phyloP scores from a whole-genome alignment of 2,329 filamentous ascomycete species.

The Diaporthe citri region DNA sequence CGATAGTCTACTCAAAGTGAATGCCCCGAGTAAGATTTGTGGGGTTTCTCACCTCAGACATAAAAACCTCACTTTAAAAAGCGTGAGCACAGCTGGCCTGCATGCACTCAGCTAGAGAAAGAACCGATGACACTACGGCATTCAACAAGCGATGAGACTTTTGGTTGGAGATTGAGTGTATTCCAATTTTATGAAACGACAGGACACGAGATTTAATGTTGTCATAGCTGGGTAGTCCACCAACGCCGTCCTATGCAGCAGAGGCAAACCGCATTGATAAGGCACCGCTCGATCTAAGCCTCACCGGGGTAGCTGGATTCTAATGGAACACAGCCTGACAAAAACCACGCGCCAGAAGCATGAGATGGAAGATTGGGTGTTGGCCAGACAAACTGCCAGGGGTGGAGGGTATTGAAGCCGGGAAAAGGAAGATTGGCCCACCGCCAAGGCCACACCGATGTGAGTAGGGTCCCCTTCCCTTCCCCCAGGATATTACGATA shows the following conservation, averaged over 20 bases:
- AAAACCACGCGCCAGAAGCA: slow-evolving; percentile 21
- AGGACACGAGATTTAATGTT: neutral
- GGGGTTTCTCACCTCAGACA: neutral
- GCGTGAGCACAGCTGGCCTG: neutral
- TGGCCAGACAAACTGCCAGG: neutral
- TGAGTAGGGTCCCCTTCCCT: neutral
- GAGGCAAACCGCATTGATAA: neutral
- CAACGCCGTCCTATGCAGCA: slow-evolving; percentile 25
- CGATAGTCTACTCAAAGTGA: neutral
- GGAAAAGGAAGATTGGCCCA: neutral
- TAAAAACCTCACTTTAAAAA: neutral
- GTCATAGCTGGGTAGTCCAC: slow-evolving; percentile 13
- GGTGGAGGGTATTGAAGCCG: slow-evolving; percentile 18
- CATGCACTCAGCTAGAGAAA: neutral
- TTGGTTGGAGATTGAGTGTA: neutral
- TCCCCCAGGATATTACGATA: slow-evolving; percentile 8
- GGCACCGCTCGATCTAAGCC: slow-evolving; percentile 22
- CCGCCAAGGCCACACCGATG: neutral
- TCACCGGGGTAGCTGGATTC: neutral
- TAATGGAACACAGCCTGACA: neutral
- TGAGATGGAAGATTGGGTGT: neutral
- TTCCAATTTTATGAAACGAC: slow-evolving; percentile 12
- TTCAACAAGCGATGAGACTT: neutral
- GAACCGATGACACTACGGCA: neutral
- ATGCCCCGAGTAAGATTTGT: neutral